Evolutionary conservation across 495 filamentous ascomycete species (phyloP).

Genomic region (Tuber microsphaerosporum): DNA sequence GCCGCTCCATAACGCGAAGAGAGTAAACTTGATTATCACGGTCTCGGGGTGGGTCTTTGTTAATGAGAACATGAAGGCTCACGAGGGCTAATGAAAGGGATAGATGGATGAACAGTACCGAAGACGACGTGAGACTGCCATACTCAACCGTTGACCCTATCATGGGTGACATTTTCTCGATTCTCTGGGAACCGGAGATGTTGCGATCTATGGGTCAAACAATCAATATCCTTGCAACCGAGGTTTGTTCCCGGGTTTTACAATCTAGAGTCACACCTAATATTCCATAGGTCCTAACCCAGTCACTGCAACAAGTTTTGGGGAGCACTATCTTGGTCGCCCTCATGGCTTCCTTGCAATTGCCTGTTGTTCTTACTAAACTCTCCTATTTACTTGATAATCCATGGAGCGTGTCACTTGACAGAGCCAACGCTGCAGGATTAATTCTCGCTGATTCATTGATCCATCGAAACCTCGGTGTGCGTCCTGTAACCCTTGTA

Average conservation of each 20-base stretch:
- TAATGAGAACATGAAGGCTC: neutral
- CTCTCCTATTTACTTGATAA: conserved; percentile 97
- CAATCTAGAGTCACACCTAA: conserved; percentile 19
- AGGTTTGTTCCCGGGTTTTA: conserved; percentile 52
- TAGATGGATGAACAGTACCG: conserved; percentile 91
- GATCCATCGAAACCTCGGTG: conserved; percentile 83
- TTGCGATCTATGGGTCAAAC: conserved; percentile 93
- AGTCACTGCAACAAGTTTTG: conserved; percentile 91
- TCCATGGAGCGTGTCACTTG: conserved; percentile 90
- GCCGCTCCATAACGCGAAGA: conserved; percentile 93
- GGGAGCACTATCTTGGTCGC: conserved; percentile 80
- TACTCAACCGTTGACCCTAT: conserved; percentile 93
- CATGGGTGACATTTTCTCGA: conserved; percentile 97
- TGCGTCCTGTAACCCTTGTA: conserved; percentile 86
- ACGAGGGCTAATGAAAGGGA: neutral
- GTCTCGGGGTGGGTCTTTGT: conserved; percentile 57
- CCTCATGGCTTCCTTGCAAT: conserved; percentile 87
- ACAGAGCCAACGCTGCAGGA: conserved; percentile 77
- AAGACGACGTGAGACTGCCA: conserved; percentile 90
- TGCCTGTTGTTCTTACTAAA: conserved; percentile 88
- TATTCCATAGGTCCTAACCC: conserved; percentile 71
- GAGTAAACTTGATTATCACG: conserved; percentile 91
- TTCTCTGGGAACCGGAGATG: conserved; percentile 98
- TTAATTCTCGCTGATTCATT: conserved; percentile 94
- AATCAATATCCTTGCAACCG: conserved; percentile 95